Conservation (phyloP, 768 basidiomycete genomes). For the Hygrophoropsis aurantiaca region DNA sequence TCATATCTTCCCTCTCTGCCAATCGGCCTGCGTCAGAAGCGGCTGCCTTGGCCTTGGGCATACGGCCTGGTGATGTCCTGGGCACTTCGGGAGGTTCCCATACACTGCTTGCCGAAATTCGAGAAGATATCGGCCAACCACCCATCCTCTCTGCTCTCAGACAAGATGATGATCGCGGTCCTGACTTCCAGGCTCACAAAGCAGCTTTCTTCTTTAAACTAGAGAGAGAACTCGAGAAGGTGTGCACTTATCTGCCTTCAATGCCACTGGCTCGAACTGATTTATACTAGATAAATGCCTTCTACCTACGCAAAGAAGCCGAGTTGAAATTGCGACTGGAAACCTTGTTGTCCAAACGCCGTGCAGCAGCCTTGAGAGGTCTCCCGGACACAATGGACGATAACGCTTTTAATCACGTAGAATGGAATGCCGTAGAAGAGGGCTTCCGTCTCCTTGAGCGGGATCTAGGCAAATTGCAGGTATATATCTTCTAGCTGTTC, state of each 20-base stretch:
- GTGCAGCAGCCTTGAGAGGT: conserved; percentile 74
- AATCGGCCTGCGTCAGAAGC: conserved; percentile 91
- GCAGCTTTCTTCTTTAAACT: conserved; percentile 99
- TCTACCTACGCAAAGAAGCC: conserved; percentile 96
- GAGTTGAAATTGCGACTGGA: conserved; percentile 90
- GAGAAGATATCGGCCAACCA: conserved; percentile 48
- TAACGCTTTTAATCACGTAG: conserved; percentile 60
- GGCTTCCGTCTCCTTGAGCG: conserved; percentile 93
- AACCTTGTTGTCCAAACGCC: conserved; percentile 89
- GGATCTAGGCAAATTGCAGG: conserved; percentile 94
- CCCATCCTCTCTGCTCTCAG: conserved; percentile 61
- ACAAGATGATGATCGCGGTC: conserved; percentile 71
- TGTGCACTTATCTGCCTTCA: conserved; percentile 28
- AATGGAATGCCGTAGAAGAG: conserved; percentile 96
- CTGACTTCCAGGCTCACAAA: conserved; percentile 91
- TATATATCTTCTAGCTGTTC: conserved; percentile 30
- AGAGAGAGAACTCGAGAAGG: conserved; percentile 97
- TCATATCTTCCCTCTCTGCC: conserved; percentile 91
- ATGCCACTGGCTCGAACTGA: conserved; percentile 3
- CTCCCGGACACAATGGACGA: conserved; percentile 68
- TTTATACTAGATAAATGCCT: conserved; percentile 82
- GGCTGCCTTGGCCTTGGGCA: conserved; percentile 78
- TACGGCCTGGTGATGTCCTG: conserved; percentile 63
- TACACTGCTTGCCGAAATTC: conserved; percentile 29
- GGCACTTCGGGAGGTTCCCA: conserved; percentile 32